Evolutionary conservation across 1,284 basidiomycete genomes (phyloP).

Genomic region (Porodaedalea pini): DNA sequence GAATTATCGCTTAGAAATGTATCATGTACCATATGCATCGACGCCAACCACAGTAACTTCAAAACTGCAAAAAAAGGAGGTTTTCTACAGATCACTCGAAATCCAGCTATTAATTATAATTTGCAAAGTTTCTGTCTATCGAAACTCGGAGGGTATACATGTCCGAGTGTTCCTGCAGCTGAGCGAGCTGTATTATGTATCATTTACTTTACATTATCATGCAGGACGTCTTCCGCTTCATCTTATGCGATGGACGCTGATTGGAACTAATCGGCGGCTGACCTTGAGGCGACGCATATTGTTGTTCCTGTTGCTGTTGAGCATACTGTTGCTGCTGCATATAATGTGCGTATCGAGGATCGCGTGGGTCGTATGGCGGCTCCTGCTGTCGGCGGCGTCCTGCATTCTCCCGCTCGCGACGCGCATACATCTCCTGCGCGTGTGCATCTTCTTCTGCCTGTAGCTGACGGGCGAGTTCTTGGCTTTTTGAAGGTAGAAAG

Average conservation of each 20-base stretch:
- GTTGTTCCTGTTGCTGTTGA: conserved; percentile 7
- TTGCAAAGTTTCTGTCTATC: no score
- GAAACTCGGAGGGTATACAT: no score
- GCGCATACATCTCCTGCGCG: conserved; percentile 40
- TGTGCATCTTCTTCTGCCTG: conserved; percentile 70
- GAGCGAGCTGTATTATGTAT: no score
- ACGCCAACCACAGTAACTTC: no score
- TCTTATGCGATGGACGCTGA: not conserved
- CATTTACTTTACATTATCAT: conserved; percentile 10
- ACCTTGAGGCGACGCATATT: not conserved
- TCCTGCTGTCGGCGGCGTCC: not conserved
- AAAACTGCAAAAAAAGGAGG: no score
- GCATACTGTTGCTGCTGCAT: conserved; percentile 9
- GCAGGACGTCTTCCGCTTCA: conserved; percentile 13
- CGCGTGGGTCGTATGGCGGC: conserved; percentile 1
- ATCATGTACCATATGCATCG: no score
- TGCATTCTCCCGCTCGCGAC: no score
- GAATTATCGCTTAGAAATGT: no score
- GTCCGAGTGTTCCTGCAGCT: no score
- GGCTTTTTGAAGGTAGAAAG: conserved; percentile 38
- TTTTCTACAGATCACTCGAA: no score
- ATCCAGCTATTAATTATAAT: no score
- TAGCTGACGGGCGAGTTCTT: conserved; percentile 61
- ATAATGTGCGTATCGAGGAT: conserved; percentile 11
- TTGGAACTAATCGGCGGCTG: not conserved